phyloP scores from a whole-genome alignment of 2,329 filamentous ascomycete genomes.

The Diaporthe ilicicola region DNA sequence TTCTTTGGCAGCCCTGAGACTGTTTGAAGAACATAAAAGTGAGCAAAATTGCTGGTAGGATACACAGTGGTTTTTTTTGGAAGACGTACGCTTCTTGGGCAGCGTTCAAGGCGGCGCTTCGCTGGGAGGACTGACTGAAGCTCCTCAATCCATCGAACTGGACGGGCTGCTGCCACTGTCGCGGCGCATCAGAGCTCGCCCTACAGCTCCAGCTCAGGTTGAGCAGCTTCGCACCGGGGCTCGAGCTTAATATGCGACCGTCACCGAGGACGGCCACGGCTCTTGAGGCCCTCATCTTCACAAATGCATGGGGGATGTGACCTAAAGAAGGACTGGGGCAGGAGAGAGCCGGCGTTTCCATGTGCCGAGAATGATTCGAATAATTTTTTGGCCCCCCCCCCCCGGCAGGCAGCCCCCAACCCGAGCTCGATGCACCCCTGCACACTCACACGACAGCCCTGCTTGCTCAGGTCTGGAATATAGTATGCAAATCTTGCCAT shows the following conservation, averaged over 20 bases:
- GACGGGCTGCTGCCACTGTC: conserved; percentile 42
- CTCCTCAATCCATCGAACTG: conserved; percentile 47
- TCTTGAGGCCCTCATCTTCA: conserved; percentile 51
- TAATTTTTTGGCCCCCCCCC: conserved; percentile 32
- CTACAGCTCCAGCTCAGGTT: conserved; percentile 42
- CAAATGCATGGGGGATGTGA: conserved; percentile 35
- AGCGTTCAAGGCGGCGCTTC: conserved; percentile 44
- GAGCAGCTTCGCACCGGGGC: conserved; percentile 45
- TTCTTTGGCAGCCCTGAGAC: conserved; percentile 63
- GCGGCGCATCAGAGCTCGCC: conserved; percentile 40
- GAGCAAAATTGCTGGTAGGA: not conserved
- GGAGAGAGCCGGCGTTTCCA: conserved; percentile 23
- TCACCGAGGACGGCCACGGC: conserved; percentile 48
- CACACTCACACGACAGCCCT: not conserved
- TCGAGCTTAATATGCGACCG: conserved; percentile 45
- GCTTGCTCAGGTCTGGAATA: fast-evolving
- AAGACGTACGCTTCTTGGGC: conserved; percentile 48
- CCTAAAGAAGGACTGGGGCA: conserved; percentile 33
- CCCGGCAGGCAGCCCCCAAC: conserved; percentile 30
- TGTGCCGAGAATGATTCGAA: conserved; percentile 3
- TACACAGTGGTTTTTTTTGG: not conserved
- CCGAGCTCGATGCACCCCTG: not conserved
- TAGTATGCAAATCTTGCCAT: not conserved
- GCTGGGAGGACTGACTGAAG: conserved; percentile 48
- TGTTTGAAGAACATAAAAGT: conserved; percentile 34